Percentiles rank a stretch among this genome's conserved stretches.
Evolutionary conservation across 2,329 filamentous ascomycete species (phyloP).

Genomic region (Apiospora hydei): DNA sequence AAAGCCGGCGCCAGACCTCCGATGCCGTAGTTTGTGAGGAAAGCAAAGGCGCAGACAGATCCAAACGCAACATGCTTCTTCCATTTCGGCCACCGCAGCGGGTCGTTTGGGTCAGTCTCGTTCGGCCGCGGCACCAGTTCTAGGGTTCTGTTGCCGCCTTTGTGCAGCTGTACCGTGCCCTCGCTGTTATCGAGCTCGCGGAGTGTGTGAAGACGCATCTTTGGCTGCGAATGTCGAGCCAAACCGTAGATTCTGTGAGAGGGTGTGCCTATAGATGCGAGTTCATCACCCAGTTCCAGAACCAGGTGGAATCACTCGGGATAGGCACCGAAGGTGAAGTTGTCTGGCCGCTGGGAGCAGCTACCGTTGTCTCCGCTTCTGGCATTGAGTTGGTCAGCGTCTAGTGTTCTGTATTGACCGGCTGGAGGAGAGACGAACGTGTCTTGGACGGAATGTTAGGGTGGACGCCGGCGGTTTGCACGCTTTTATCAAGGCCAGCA

Average conservation of each 20-base stretch:
- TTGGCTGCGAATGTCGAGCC: not conserved
- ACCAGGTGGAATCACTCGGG: constrained; percentile 30
- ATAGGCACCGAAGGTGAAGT: constrained; percentile 7
- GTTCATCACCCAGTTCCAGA: constrained; percentile 35
- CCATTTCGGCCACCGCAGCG: constrained; percentile 52
- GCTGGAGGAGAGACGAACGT: not conserved
- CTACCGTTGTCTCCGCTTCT: constrained; percentile 17
- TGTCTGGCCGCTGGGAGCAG: constrained; percentile 18
- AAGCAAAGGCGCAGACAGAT: constrained; percentile 53
- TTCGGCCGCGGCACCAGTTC: constrained; percentile 54
- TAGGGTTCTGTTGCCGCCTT: constrained; percentile 30
- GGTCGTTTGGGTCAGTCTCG: constrained; percentile 53
- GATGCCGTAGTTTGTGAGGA: constrained; percentile 53
- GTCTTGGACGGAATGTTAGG: not conserved
- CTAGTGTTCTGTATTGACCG: not conserved
- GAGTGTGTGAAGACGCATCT: constrained; percentile 23
- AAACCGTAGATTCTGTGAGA: not conserved
- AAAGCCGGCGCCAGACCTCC: constrained; percentile 54
- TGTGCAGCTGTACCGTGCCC: constrained; percentile 55
- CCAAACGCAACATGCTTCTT: constrained; percentile 53
- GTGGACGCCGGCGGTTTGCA: not conserved
- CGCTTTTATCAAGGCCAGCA: constrained; percentile 7
- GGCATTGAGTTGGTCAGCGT: constrained; percentile 21
- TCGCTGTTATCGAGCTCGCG: constrained; percentile 25
- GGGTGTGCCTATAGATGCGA: constrained; percentile 28